These are phyloP conservation scores for Paxillus involutus DNA, from an alignment of 768 basidiomycete species.

Conservation along the genomic window DNA sequence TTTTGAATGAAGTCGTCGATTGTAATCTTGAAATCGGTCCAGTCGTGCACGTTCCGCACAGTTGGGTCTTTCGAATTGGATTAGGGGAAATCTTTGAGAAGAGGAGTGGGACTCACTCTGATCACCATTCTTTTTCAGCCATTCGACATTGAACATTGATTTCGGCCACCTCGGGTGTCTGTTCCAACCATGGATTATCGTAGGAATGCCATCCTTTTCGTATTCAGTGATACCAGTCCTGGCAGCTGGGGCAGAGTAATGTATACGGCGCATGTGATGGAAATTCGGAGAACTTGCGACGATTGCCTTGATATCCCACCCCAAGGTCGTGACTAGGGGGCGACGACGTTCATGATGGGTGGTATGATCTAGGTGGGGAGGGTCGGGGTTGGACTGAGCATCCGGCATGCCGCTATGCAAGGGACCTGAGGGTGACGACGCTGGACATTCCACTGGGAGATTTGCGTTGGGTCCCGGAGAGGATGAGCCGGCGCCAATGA, in stretches of 20 bases:
- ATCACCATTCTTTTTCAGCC: conserved; percentile 42
- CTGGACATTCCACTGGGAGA: background rate
- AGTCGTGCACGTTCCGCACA: conserved; percentile 63
- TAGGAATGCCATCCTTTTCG: conserved; percentile 54
- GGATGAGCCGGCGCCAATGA: background rate
- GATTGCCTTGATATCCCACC: conserved; percentile 52
- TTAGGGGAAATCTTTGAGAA: conserved; percentile 6
- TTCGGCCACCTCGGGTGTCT: conserved; percentile 53
- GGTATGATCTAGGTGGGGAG: background rate
- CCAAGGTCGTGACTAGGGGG: conserved; percentile 37
- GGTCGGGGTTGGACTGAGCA: background rate
- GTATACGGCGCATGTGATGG: conserved; percentile 37
- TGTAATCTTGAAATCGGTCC: conserved; percentile 51
- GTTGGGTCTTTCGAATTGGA: conserved; percentile 43
- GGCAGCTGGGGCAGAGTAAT: conserved; percentile 27
- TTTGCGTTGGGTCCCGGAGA: background rate
- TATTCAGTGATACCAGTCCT: conserved; percentile 39
- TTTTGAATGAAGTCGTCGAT: conserved; percentile 53
- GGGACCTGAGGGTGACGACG: background rate
- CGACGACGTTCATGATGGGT: conserved; percentile 1
- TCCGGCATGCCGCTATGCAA: background rate
- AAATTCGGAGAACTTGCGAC: conserved; percentile 43
- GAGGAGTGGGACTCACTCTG: conserved; percentile 16
- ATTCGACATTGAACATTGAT: conserved; percentile 54
- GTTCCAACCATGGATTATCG: conserved; percentile 66